These are phyloP conservation scores for Quercus ilex DNA, from an alignment of 306 rosid species.

Conservation along the genomic window DNA sequence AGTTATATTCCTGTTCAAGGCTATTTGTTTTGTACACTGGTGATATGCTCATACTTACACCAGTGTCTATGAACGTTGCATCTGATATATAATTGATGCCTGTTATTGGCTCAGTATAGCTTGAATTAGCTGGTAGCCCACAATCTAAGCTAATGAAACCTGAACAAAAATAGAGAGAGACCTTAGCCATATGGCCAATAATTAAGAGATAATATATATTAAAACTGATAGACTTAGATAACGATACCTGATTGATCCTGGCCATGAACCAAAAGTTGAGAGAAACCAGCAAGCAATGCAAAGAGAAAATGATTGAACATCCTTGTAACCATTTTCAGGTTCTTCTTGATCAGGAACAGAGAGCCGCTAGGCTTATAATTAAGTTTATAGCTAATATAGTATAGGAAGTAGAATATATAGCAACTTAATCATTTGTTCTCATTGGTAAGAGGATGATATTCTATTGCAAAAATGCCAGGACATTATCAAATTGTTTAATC, in stretches of 20 bases:
- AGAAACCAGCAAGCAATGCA: slow-evolving; percentile 7
- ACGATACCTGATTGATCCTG: slow-evolving; percentile 45
- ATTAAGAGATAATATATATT: background rate
- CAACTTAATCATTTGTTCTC: too few relatives aligned
- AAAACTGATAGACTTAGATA: background rate
- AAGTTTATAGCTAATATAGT: background rate
- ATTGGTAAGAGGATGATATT: too few relatives aligned
- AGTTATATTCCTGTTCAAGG: background rate
- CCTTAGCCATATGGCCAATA: background rate
- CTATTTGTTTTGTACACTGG: background rate
- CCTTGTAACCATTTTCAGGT: slow-evolving; percentile 1
- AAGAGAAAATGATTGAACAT: slow-evolving; percentile 13
- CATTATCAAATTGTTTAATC: too few relatives aligned
- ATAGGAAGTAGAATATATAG: background rate
- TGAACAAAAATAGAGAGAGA: background rate
- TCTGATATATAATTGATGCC: slow-evolving; percentile 28
- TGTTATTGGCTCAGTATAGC: slow-evolving; percentile 19
- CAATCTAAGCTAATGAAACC: slow-evolving; percentile 56
- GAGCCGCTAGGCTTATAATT: too few relatives aligned
- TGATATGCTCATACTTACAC: slow-evolving; percentile 10
- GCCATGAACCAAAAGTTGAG: slow-evolving; percentile 23
- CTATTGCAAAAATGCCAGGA: accelerated
- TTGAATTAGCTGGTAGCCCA: slow-evolving; percentile 12
- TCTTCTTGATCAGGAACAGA: background rate
- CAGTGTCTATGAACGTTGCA: slow-evolving; percentile 10